These are phyloP conservation scores for Chalciporus chontae DNA, from an alignment of 768 basidiomycete species.

Conservation along the genomic window DNA sequence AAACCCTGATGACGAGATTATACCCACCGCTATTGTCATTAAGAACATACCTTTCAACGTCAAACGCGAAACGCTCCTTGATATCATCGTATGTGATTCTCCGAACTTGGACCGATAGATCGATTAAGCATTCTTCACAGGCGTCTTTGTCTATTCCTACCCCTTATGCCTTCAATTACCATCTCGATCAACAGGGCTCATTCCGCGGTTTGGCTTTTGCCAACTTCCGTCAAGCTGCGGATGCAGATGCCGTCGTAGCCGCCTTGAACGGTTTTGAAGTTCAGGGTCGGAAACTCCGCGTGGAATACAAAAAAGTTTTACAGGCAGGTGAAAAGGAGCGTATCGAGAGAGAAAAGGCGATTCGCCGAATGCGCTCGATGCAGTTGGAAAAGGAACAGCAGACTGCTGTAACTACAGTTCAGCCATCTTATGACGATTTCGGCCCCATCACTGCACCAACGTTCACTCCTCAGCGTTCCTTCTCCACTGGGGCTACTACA, in stretches of 20 bases:
- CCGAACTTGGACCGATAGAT: slow-evolving; percentile 8
- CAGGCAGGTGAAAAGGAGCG: slow-evolving; percentile 99
- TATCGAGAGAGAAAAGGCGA: slow-evolving; percentile 97
- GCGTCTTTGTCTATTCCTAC: slow-evolving; percentile 90
- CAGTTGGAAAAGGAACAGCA: slow-evolving; percentile 84
- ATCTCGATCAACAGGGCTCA: slow-evolving; percentile 91
- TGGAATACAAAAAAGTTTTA: slow-evolving; percentile 99
- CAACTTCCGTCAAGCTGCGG: slow-evolving; percentile 88
- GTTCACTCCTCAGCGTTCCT: slow-evolving; percentile 72
- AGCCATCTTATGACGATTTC: slow-evolving; percentile 70
- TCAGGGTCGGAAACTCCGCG: slow-evolving; percentile 93
- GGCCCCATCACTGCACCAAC: slow-evolving; percentile 51
- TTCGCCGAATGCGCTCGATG: slow-evolving; percentile 96
- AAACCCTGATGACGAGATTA: slow-evolving; percentile 81
- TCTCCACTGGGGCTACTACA: slow-evolving; percentile 53
- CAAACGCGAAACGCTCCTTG: slow-evolving; percentile 91
- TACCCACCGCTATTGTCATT: slow-evolving; percentile 98
- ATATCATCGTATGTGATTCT: slow-evolving; percentile 75
- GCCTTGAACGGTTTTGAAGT: slow-evolving; percentile 96
- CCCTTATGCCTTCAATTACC: slow-evolving; percentile 99
- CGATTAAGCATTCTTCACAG: slow-evolving; percentile 36
- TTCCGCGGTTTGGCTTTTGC: slow-evolving; percentile 98
- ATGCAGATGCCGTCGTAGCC: slow-evolving; percentile 93
- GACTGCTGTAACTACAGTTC: slow-evolving; percentile 25
- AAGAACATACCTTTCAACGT: slow-evolving; percentile 99